phyloP scores from a whole-genome alignment of 345 rosid genomes.

The Stellera chamaejasme region DNA sequence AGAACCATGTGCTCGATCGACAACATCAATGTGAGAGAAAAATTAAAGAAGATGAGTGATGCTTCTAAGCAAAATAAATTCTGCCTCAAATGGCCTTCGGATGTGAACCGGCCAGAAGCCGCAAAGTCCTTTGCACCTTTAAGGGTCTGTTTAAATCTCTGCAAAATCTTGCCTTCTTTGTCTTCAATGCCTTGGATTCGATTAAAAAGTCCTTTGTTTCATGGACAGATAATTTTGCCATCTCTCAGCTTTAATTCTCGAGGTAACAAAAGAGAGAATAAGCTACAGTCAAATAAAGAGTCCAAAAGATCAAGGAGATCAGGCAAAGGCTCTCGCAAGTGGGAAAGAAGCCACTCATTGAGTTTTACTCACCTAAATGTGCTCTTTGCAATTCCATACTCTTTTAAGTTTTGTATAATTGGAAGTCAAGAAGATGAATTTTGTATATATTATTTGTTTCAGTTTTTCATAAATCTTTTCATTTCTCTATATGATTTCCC shows the following conservation, averaged over 20 bases:
- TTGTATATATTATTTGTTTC: too few species aligned
- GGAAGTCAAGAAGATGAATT: constrained; percentile 67
- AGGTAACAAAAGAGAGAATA: constrained; percentile 10
- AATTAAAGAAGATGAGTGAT: constrained; percentile 24
- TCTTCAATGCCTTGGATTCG: constrained; percentile 39
- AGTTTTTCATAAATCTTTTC: too few species aligned
- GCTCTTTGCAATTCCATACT: constrained; percentile 73
- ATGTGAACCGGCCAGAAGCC: constrained; percentile 28
- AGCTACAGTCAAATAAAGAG: constrained; percentile 25
- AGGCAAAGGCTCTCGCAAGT: constrained; percentile 70
- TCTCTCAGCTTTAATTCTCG: constrained; percentile 17
- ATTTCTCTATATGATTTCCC: too few species aligned
- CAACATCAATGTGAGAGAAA: background rate
- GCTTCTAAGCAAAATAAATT: constrained; percentile 33
- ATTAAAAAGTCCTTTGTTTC: constrained; percentile 26
- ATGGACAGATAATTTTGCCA: constrained; percentile 21
- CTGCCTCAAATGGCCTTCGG: constrained; percentile 88
- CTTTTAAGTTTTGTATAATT: constrained; percentile 45
- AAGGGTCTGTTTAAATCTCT: constrained; percentile 56
- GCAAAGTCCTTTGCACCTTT: constrained; percentile 31
- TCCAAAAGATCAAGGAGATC: constrained; percentile 65
- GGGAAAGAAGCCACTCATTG: constrained; percentile 75
- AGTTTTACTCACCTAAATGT: constrained; percentile 92
- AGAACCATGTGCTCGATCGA: too few species aligned
- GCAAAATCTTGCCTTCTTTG: constrained; percentile 52